Conservation (phyloP, 345 rosid genomes). For the Arabis alpina region DNA sequence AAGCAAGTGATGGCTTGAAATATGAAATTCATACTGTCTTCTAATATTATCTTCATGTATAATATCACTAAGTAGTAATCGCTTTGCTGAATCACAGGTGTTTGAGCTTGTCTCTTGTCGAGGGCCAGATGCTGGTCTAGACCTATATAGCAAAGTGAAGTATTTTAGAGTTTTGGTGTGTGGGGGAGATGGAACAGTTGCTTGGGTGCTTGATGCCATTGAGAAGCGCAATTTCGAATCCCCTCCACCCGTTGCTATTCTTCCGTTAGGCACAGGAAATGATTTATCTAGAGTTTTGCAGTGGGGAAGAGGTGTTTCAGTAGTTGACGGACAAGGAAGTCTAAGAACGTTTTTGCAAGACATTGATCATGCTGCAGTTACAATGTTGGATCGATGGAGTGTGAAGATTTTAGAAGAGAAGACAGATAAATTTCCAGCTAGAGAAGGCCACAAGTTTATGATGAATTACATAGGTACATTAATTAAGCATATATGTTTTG, state of each 20-base stretch:
- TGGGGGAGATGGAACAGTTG: conserved; percentile 92
- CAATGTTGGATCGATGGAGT: conserved; percentile 88
- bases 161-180: conserved; percentile 79
- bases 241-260: conserved; percentile 86
- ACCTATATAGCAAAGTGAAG: conserved; percentile 62
- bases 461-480: conserved; percentile 77
- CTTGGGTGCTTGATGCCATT: conserved; percentile 80
- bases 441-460: conserved; percentile 68
- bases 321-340: conserved; percentile 69
- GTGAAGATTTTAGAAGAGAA: conserved; percentile 61
- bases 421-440: conserved; percentile 38
- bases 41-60: conserved; percentile 9
- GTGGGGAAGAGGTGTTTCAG: conserved; percentile 85
- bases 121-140: conserved; percentile 80
- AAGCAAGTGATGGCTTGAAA: conserved; percentile 19
- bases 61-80: background rate
- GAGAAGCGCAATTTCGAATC: conserved; percentile 73
- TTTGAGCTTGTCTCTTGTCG: conserved; percentile 72
- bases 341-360: conserved; percentile 68
- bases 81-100: conserved; percentile 54
- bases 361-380: conserved; percentile 76
- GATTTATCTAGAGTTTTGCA: conserved; percentile 78
- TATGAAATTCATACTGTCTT: background rate
- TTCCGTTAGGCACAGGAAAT: conserved; percentile 90
- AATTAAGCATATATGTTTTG: conserved; percentile 3